Evolutionary conservation across 2,329 filamentous ascomycete species (phyloP).

Genomic region (Phyllosticta ampelicida): DNA sequence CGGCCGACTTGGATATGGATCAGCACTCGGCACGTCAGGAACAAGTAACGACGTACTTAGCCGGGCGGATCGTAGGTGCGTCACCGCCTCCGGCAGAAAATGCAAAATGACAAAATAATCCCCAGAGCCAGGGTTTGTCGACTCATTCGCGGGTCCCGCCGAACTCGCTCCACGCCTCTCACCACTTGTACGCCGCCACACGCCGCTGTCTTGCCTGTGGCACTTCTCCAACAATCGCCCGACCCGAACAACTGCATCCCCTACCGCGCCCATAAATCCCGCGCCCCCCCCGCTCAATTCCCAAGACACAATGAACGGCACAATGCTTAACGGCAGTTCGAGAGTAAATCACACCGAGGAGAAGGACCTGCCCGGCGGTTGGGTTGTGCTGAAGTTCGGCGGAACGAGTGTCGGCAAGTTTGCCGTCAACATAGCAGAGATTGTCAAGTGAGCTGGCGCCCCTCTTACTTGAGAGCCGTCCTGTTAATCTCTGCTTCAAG

Average conservation of each 20-base stretch:
- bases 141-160: constrained; percentile 1
- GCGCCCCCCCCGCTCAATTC: neutral
- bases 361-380: constrained; percentile 44
- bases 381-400: constrained; percentile 92
- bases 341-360: constrained; percentile 32
- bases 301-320: constrained; percentile 3
- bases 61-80: too few relatives aligned
- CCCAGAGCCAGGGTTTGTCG: neutral
- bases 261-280: neutral
- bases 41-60: neutral
- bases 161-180: constrained; percentile 5
- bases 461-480: constrained; percentile 12
- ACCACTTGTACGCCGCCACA: constrained; percentile 3
- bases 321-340: constrained; percentile 9
- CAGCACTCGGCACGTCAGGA: neutral
- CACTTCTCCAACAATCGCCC: neutral
- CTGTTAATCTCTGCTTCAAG: constrained; percentile 23
- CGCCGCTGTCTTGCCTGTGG: constrained; percentile 2
- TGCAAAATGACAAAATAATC: neutral
- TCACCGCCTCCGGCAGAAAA: neutral
- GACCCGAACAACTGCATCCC: neutral
- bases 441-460: constrained; percentile 45
- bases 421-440: constrained; percentile 51
- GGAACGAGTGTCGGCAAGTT: constrained; percentile 96
- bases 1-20: too few relatives aligned